Base-by-base conservation (phyloP, 2,329 filamentous ascomycete genomes). In the Colletotrichum camelliae region DNA sequence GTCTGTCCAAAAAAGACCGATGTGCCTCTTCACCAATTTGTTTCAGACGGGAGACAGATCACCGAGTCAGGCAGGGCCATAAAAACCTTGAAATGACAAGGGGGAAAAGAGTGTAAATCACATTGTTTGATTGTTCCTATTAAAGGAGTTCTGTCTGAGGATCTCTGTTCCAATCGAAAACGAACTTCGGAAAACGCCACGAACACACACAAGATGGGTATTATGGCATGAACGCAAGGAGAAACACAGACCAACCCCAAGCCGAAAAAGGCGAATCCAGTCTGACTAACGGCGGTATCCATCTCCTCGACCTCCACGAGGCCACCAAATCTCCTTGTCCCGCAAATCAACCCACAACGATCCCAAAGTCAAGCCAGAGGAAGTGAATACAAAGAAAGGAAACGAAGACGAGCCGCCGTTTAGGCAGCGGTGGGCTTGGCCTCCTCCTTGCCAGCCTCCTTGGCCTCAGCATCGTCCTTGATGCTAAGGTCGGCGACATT, bases 191-290 rank as follows among this genome's bases (percentile, higher is more conserved):
- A 73, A 65, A 76, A 75, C 66, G 64, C 70, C 73, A 74, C 64
- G 57, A 48, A 69, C 70, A 74, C 64, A 70, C 62, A 75, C 71
- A 57, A 58, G 37, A 75, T 67, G 74, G 74, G 74, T 76, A 76
- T 76, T 76, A 75, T 76, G 66, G 74, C 62, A 75, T 43, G 71
- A 76, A 75, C 62, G 52, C 61, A 70, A 75, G 31, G 74, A 70
- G 52, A 74, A 62, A 58, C 24, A 39, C 33, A 67, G 60, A 52
- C 31, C n/a, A 16, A 55, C 16, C n/a, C 60, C 60, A 39, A 55
- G 57, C 55, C 37, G 67, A 43, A 69, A 61, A 31, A 62, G 27
- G 52, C 65, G 37, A 69, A 39, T 67, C 24, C 31, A 69, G 33
- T 68, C 52, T 37, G 66, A 31, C 66, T 58, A 68, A 58, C 48